Evolutionary conservation across 495 filamentous ascomycete genomes (phyloP).

Genomic region (Xylaria longipes): DNA sequence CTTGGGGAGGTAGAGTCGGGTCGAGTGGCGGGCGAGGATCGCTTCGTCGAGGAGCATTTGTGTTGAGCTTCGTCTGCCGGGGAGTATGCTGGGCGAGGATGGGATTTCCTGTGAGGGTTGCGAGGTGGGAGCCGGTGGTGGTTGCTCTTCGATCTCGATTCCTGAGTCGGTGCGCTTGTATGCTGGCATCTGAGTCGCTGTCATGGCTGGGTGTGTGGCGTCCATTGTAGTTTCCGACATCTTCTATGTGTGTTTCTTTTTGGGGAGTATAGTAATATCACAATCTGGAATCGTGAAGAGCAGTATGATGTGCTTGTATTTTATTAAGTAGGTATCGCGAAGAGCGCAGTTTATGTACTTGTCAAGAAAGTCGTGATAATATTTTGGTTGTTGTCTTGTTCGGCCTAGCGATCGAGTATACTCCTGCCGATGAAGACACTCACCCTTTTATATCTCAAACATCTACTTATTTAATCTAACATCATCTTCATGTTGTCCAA

Average conservation of each 20-base stretch:
- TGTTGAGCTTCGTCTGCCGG: not conserved
- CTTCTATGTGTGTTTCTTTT: not conserved
- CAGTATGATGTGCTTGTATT: not conserved
- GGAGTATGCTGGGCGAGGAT: not conserved
- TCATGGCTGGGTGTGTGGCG: not conserved
- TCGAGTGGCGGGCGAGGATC: constrained; percentile 16
- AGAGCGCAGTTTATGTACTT: not conserved
- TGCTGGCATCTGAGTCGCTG: not conserved
- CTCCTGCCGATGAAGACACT: not conserved
- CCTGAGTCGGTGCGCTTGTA: constrained; percentile 1
- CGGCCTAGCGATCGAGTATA: not conserved
- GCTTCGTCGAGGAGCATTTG: constrained; percentile 25
- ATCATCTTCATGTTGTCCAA: not conserved
- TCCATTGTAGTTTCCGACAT: not conserved
- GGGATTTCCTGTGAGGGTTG: too few species aligned
- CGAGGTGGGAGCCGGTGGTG: not conserved
- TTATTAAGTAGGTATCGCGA: not conserved
- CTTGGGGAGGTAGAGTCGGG: constrained; percentile 15
- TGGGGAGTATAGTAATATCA: not conserved
- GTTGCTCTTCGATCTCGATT: constrained; percentile 5
- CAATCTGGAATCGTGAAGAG: not conserved
- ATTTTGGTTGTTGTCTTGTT: not conserved
- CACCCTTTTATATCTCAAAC: too few species aligned
- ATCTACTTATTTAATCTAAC: not conserved
- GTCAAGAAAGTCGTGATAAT: not conserved